phyloP scores from a whole-genome alignment of 78 protist genomes.

The Salpingoeca rosetta region DNA sequence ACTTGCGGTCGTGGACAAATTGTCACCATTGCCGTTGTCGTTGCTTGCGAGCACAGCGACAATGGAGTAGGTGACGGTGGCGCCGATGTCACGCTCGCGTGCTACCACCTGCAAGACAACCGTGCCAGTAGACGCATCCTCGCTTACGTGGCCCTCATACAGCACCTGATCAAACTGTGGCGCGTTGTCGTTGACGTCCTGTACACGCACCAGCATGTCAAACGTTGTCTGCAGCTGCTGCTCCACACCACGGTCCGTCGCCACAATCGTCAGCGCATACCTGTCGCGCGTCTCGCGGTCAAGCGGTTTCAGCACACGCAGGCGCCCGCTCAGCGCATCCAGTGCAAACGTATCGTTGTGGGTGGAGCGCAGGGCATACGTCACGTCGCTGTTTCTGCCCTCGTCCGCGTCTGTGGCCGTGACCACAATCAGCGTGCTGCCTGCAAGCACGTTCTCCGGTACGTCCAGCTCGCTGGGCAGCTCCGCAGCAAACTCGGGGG shows the following conservation, averaged over 20 bases:
- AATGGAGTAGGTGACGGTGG: too few species aligned
- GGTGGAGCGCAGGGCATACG: not conserved
- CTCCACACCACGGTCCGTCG: not conserved
- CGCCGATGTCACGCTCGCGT: not conserved
- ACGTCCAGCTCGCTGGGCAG: not conserved
- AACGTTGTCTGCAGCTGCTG: not conserved
- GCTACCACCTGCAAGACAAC: not conserved
- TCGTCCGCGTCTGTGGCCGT: not conserved
- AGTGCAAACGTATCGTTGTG: not conserved
- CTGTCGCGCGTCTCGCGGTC: not conserved
- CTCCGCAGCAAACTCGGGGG: not conserved
- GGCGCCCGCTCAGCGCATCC: not conserved
- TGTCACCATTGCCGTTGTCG: too few species aligned
- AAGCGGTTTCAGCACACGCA: not conserved
- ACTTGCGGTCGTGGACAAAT: too few species aligned
- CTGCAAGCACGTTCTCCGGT: not conserved
- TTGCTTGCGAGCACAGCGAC: too few species aligned
- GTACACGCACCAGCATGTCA: not conserved
- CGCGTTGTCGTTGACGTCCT: not conserved
- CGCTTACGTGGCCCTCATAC: not conserved
- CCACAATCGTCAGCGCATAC: not conserved
- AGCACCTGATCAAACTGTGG: not conserved
- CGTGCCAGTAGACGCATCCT: not conserved
- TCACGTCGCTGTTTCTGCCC: not conserved
- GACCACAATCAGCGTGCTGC: not conserved